These are phyloP conservation scores for Solanum chilense DNA, from an alignment of 257 asterid genomes.

Conservation along the genomic window DNA sequence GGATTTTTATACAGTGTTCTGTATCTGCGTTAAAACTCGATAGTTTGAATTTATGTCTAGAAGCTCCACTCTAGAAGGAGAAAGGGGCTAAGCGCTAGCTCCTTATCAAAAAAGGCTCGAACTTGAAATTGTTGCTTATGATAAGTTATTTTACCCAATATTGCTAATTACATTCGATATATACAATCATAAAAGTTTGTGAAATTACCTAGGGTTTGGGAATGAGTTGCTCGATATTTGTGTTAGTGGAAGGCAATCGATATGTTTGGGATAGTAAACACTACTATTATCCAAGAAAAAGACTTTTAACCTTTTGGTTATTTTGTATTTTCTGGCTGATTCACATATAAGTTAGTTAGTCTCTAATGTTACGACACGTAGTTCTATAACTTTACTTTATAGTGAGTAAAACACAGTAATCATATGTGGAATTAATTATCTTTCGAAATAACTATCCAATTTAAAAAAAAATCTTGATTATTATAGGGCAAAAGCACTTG, in stretches of 20 bases:
- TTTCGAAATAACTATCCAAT: background rate
- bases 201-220: background rate
- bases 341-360: background rate
- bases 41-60: background rate
- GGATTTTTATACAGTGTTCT: accelerated
- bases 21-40: background rate
- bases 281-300: background rate
- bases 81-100: background rate
- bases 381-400: background rate
- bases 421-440: background rate
- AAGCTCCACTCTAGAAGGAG: background rate
- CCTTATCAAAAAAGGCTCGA: background rate
- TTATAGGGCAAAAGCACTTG: conserved; percentile 50
- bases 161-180: no score
- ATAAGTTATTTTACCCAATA: background rate
- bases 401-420: background rate
- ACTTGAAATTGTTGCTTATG: background rate
- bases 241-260: background rate
- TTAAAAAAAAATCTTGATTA: background rate
- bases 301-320: background rate
- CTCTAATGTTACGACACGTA: background rate
- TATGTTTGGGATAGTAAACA: background rate
- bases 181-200: background rate
- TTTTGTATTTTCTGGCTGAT: background rate
- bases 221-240: background rate